Evolutionary conservation across 768 basidiomycete genomes (phyloP).

Genomic region (Lactarius quietus): DNA sequence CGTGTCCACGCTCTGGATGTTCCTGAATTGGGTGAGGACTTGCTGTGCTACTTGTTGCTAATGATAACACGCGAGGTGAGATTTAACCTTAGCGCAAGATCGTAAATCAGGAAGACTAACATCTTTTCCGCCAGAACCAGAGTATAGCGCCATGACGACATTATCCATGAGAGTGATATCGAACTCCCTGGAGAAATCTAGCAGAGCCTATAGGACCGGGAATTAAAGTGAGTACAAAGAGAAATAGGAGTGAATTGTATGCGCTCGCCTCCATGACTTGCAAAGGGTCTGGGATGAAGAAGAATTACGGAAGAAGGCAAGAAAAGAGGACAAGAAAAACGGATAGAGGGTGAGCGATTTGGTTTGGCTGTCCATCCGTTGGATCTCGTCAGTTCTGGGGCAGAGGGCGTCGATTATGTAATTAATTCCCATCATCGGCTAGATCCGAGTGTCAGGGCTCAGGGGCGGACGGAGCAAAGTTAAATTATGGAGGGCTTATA

Average conservation of each 20-base stretch:
- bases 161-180: slow-evolving; percentile 91
- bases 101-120: slow-evolving; percentile 42
- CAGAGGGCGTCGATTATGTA: slow-evolving; percentile 24
- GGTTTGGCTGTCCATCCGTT: slow-evolving; percentile 14
- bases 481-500: not conserved
- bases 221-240: slow-evolving; percentile 1
- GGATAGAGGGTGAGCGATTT: slow-evolving; percentile 7
- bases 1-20: slow-evolving; percentile 95
- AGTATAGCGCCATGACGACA: slow-evolving; percentile 90
- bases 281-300: slow-evolving; percentile 6
- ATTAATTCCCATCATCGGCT: slow-evolving; percentile 14
- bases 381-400: slow-evolving; percentile 22
- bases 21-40: slow-evolving; percentile 96
- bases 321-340: not conserved
- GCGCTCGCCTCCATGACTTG: slow-evolving; percentile 17
- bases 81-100: not conserved
- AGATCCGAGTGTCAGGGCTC: not conserved
- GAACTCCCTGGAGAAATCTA: slow-evolving; percentile 92
- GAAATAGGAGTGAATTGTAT: not conserved
- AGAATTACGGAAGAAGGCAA: not conserved
- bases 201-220: slow-evolving; percentile 55
- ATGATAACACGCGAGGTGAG: slow-evolving; percentile 19
- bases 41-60: slow-evolving; percentile 96
- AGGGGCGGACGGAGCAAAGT: not conserved
- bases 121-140: slow-evolving; percentile 70